These are phyloP conservation scores for Fusarium tricinctum DNA, from an alignment of 2,329 filamentous ascomycete species.

Conservation along the genomic window DNA sequence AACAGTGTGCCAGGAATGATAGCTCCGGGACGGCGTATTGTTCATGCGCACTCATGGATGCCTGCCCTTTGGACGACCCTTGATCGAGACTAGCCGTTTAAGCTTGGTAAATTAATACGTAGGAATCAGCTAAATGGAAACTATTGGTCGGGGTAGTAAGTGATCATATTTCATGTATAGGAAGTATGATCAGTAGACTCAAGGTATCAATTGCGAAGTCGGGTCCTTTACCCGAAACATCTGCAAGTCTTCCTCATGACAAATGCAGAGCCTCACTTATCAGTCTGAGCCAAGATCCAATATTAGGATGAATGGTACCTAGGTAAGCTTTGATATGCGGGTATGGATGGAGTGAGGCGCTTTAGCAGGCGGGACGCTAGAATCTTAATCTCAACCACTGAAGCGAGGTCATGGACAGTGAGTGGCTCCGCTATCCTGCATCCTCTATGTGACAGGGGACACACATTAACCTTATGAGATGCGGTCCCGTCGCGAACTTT, in stretches of 20 bases:
- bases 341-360: conserved; percentile 9
- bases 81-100: conserved; percentile 18
- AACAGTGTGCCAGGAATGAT: conserved; percentile 32
- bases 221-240: neutral
- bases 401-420: conserved; percentile 24
- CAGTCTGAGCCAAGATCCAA: neutral
- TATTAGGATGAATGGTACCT: neutral
- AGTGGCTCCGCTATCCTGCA: conserved; percentile 41
- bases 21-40: conserved; percentile 47
- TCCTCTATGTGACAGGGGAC: conserved; percentile 38
- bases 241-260: neutral
- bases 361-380: conserved; percentile 32
- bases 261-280: neutral
- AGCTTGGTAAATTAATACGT: conserved; percentile 12
- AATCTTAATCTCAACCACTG: conserved; percentile 24
- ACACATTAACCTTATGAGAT: conserved; percentile 31
- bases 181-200: neutral
- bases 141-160: neutral
- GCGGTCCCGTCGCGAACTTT: conserved; percentile 37
- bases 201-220: neutral
- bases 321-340: conserved; percentile 8
- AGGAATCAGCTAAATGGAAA: neutral
- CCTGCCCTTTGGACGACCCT: conserved; percentile 5
- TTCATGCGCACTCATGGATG: conserved; percentile 45
- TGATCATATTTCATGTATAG: too few species aligned